These are phyloP conservation scores for Nepenthes gracilis DNA, from an alignment of 148 eudicot genomes.

Conservation along the genomic window DNA sequence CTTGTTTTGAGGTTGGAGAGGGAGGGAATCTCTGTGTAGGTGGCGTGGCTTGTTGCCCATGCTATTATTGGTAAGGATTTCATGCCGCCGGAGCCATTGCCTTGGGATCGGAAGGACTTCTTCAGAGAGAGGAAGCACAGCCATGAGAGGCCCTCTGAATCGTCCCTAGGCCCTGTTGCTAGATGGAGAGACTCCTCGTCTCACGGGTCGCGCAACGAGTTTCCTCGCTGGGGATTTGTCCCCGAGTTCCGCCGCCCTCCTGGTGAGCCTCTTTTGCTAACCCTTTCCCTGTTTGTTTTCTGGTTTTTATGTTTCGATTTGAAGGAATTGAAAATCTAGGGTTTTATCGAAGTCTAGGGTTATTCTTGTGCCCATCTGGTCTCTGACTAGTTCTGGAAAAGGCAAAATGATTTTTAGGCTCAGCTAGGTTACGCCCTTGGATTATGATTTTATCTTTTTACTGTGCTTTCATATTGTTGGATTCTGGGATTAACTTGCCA, in stretches of 20 bases:
- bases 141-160: constrained; percentile 22
- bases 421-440: no score
- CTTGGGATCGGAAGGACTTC: constrained; percentile 71
- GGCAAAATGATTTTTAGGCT: no score
- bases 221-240: constrained; percentile 32
- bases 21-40: no score
- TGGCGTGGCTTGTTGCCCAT: no score
- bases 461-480: no score
- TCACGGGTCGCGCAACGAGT: constrained; percentile 28
- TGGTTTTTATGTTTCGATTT: background rate
- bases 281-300: background rate
- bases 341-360: background rate
- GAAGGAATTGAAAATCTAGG: background rate
- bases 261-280: constrained; percentile 19
- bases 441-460: no score
- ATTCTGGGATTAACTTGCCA: no score
- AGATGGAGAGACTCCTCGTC: constrained; percentile 41
- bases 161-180: constrained; percentile 16
- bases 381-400: no score
- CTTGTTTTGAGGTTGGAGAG: no score
- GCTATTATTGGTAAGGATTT: constrained; percentile 9
- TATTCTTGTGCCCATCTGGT: no score
- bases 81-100: constrained; percentile 87
- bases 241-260: constrained; percentile 37
- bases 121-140: constrained; percentile 44